Conservation (phyloP, 2,329 filamentous ascomycete species). For the Thielaviopsis musarum region DNA sequence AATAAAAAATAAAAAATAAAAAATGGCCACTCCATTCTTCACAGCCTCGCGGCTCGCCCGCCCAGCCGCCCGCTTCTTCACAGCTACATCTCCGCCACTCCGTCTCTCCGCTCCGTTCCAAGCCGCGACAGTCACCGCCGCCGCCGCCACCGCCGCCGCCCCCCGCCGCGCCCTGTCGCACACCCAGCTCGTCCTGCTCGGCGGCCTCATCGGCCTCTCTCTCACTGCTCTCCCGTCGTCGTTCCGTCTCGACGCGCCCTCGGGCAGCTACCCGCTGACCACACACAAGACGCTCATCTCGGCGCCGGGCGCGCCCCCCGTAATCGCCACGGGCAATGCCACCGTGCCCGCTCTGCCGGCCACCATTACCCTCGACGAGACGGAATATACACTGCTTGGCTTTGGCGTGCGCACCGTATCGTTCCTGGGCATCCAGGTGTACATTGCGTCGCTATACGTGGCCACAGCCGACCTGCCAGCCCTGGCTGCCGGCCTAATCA, state of each 20-base stretch:
- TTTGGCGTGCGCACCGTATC: conserved; percentile 79
- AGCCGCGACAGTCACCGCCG: background rate
- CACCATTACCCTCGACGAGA: conserved; percentile 42
- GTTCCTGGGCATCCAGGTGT: conserved; percentile 80
- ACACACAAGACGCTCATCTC: conserved; percentile 5
- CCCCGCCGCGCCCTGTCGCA: background rate
- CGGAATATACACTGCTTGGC: conserved; percentile 75
- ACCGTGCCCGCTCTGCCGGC: conserved; percentile 68
- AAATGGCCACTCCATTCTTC: conserved; percentile 2
- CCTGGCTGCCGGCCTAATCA: conserved; percentile 64
- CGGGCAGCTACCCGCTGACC: conserved; percentile 7
- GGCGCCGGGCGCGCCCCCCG: background rate
- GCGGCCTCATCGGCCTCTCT: background rate
- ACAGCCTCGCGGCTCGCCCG: conserved; percentile 3
- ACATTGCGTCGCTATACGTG: conserved; percentile 85
- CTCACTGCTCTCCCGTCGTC: background rate
- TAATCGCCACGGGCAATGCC: conserved; percentile 51
- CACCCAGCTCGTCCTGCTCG: background rate
- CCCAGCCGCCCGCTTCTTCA: conserved; percentile 2
- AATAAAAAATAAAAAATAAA: no score
- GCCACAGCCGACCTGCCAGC: conserved; percentile 64
- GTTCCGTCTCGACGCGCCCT: conserved; percentile 5
- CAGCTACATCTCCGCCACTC: background rate
- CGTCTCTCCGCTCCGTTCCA: background rate
- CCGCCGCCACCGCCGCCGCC: background rate